phyloP scores from a whole-genome alignment of 768 basidiomycete species.

The Pisolithus marmoratus region DNA sequence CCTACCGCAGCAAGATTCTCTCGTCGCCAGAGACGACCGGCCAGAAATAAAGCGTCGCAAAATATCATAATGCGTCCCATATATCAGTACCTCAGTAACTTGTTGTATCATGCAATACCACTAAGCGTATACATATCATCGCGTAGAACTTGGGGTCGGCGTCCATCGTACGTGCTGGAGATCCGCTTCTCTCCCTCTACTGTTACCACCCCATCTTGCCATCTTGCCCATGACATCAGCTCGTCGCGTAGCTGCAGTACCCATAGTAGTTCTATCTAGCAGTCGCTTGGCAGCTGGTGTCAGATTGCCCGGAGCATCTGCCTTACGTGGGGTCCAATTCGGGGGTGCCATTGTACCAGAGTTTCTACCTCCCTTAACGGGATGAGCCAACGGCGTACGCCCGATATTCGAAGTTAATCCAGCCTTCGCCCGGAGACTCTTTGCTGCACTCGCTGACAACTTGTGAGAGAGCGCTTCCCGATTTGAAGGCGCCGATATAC shows the following conservation, averaged over 20 bases:
- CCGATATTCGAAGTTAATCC: slow-evolving; percentile 24
- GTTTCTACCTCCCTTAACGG: slow-evolving; percentile 22
- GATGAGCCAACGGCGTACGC: slow-evolving; percentile 33
- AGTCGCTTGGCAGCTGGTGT: slow-evolving; percentile 84
- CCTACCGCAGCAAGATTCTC: slow-evolving; percentile 11
- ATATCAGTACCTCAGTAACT: background rate
- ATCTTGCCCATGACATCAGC: slow-evolving; percentile 61
- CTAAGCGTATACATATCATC: slow-evolving; percentile 19
- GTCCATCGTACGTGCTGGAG: slow-evolving; percentile 71
- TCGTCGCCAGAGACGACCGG: slow-evolving; percentile 22
- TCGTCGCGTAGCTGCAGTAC: slow-evolving; percentile 55
- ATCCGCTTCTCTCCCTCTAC: slow-evolving; percentile 51
- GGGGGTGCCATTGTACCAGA: slow-evolving; percentile 76
- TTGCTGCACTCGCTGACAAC: slow-evolving; percentile 77
- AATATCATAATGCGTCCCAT: slow-evolving; percentile 24
- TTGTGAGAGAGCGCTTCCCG: slow-evolving; percentile 79
- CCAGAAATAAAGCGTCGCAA: slow-evolving; percentile 59
- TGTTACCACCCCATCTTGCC: slow-evolving; percentile 49
- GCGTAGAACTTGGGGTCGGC: slow-evolving; percentile 49
- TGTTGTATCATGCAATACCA: background rate
- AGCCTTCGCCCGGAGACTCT: slow-evolving; percentile 75
- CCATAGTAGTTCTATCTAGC: slow-evolving; percentile 65
- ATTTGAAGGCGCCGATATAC: slow-evolving; percentile 66
- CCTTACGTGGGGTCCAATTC: slow-evolving; percentile 68
- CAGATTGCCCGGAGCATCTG: slow-evolving; percentile 65